Conservation (phyloP, 768 basidiomycete genomes). For the Boletellus sp. region DNA sequence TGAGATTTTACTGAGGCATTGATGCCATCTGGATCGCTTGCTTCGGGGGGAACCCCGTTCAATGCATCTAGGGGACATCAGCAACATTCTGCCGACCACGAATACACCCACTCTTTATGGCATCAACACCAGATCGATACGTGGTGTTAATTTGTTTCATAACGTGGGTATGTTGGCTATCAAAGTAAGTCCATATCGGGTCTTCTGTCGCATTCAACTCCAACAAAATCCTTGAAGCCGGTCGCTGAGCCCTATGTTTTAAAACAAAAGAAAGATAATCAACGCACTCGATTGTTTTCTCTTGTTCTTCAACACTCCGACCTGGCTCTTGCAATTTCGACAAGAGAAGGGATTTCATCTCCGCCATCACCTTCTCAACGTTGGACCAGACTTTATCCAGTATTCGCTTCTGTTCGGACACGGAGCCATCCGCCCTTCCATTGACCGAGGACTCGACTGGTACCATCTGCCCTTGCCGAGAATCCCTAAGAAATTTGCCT, state of each 20-base stretch:
- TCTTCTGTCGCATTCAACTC: slow-evolving; percentile 87
- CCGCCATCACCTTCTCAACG: slow-evolving; percentile 91
- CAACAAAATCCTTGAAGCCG: slow-evolving; percentile 64
- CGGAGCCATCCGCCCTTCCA: slow-evolving; percentile 42
- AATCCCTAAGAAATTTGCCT: slow-evolving; percentile 85
- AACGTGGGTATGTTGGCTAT: slow-evolving; percentile 87
- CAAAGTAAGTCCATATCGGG: slow-evolving; percentile 94
- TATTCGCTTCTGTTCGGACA: slow-evolving; percentile 85
- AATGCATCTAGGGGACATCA: slow-evolving; percentile 39
- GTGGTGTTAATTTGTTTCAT: slow-evolving; percentile 68
- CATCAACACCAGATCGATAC: slow-evolving; percentile 49
- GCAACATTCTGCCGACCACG: slow-evolving; percentile 1
- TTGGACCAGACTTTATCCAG: slow-evolving; percentile 95
- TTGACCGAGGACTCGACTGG: slow-evolving; percentile 65
- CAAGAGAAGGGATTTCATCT: slow-evolving; percentile 78
- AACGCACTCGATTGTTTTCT: slow-evolving; percentile 91
- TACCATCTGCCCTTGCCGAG: slow-evolving; percentile 81
- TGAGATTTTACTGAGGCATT: slow-evolving; percentile 49
- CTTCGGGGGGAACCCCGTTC: slow-evolving; percentile 39
- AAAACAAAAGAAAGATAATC: neutral
- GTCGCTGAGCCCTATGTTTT: slow-evolving; percentile 7
- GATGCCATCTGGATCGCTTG: slow-evolving; percentile 36
- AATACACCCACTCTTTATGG: slow-evolving; percentile 43
- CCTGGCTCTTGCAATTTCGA: slow-evolving; percentile 77
- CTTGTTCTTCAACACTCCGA: slow-evolving; percentile 87